Evolutionary conservation across 345 rosid genomes (phyloP).

Genomic region (Lumnitzera littorea): DNA sequence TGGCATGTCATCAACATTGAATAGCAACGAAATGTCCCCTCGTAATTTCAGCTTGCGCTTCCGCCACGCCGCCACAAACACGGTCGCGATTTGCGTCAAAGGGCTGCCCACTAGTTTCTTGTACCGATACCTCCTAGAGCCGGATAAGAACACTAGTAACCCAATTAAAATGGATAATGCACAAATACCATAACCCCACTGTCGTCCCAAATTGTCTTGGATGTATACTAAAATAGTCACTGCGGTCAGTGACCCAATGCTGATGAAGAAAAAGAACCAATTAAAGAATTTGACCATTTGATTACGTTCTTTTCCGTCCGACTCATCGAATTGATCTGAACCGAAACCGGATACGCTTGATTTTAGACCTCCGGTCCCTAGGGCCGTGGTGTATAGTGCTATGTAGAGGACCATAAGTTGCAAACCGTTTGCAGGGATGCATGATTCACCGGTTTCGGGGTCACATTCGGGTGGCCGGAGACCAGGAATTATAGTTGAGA

Average conservation of each 20-base stretch:
- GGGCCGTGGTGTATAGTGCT: conserved; percentile 53
- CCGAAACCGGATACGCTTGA: conserved; percentile 69
- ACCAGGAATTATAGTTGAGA: conserved; percentile 72
- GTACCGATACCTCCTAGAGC: conserved; percentile 1
- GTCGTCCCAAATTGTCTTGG: conserved; percentile 52
- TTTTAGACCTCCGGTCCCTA: conserved; percentile 73
- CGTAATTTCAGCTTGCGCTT: background rate
- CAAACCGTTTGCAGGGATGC: conserved; percentile 50
- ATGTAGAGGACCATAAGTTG: conserved; percentile 69
- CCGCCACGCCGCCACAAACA: conserved; percentile 1
- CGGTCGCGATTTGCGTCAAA: background rate
- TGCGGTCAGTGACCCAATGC: conserved; percentile 53
- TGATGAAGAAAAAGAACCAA: conserved; percentile 62
- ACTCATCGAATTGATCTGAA: conserved; percentile 62
- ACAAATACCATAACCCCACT: conserved; percentile 60
- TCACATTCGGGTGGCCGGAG: conserved; percentile 73
- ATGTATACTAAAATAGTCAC: conserved; percentile 54
- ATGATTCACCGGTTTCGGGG: conserved; percentile 18
- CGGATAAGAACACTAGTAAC: background rate
- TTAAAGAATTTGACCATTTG: conserved; percentile 55
- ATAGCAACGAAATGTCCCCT: background rate
- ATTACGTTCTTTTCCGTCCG: conserved; percentile 42
- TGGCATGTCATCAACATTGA: background rate
- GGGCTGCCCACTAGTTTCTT: conserved; percentile 1
- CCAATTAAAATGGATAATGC: background rate